Percentiles rank a stretch among this genome's conserved stretches.
Conservation (phyloP, 2,329 filamentous ascomycete genomes). For the Aspergillus fumigatiaffinis region DNA sequence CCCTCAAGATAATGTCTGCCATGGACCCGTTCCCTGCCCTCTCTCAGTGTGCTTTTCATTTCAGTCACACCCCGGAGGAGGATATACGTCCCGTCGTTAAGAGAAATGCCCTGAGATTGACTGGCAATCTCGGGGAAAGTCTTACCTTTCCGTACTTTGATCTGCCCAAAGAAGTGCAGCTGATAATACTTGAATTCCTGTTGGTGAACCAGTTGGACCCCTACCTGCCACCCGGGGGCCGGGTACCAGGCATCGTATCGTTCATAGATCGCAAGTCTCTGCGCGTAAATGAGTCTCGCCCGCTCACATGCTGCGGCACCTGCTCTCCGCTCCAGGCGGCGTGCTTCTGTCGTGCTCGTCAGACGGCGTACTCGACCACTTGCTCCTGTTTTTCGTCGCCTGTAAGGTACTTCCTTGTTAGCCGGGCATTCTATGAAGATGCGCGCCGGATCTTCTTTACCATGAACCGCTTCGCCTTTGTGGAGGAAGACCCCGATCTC, state of each 20-base stretch:
- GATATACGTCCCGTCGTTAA: slow-evolving; percentile 13
- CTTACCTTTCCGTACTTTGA: slow-evolving; percentile 17
- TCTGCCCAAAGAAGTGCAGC: slow-evolving; percentile 26
- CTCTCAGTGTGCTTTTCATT: slow-evolving; percentile 18
- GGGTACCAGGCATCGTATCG: slow-evolving; percentile 8
- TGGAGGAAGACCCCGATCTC: slow-evolving; percentile 19
- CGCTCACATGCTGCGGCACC: slow-evolving; percentile 19
- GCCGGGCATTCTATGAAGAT: slow-evolving; percentile 19
- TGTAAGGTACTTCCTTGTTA: slow-evolving; percentile 22
- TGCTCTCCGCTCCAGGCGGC: slow-evolving; percentile 16
- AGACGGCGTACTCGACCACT: slow-evolving; percentile 21
- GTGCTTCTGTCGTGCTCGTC: slow-evolving; percentile 20
- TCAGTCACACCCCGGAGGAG: slow-evolving; percentile 11
- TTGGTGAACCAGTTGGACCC: slow-evolving; percentile 15
- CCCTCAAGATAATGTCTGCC: slow-evolving; percentile 9
- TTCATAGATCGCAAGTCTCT: slow-evolving; percentile 13
- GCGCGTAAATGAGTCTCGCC: background rate
- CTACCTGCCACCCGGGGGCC: slow-evolving; percentile 5
- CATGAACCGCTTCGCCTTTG: slow-evolving; percentile 17
- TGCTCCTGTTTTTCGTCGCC: slow-evolving; percentile 23
- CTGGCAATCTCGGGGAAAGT: slow-evolving; percentile 6
- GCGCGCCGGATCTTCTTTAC: slow-evolving; percentile 19
- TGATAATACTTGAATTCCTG: slow-evolving; percentile 19
- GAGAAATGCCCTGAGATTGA: slow-evolving; percentile 14
- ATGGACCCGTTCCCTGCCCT: slow-evolving; percentile 21